Base-by-base conservation (phyloP, 306 rosid genomes). In the Prunus campanulata region DNA sequence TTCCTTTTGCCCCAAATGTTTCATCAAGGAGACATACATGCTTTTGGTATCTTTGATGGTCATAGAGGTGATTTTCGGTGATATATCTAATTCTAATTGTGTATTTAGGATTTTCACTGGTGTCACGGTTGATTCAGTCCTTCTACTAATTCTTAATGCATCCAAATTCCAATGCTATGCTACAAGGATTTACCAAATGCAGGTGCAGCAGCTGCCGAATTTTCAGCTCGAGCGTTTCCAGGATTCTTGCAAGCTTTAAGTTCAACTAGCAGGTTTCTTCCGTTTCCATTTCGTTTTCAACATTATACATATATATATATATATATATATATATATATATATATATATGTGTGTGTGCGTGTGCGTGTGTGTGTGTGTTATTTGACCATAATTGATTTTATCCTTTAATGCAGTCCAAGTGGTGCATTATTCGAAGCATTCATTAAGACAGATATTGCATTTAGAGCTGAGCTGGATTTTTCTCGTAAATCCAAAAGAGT, bases 181-280 rank as follows among this genome's bases (percentile, higher is more conserved):
- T 27, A 25, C 67, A 29, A 13, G 44, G n/a, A 62, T 29, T 27
- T 29, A 67, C 56, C 70, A n/a, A 74, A 68, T 82, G 87, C 86
- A 93, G 98, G 98, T 81, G 92, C 96, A 44, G 97, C 90, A 61
- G 97, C 98, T 60, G 97, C 98, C 8, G 96, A 92, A 87, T 95
- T 95, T 86, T 89, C 96, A 64, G 93, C 81, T 72, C 82, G 70
- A 81, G 97, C 96, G 59, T 65, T 95, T 71, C 98, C 93, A 52
- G 87, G 89, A 74, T 78, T 89, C 88, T 84, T 95, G 87, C 90
- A 72, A 78, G 80, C 83, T 77, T 77, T 57, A 11, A 82, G 74
- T 78, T 79, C 82, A 55, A 54, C 56, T 24, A 79, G 71, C 81
- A 85, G 98, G 98, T 91, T 75, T 42, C 52, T 48, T 75, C 44